Evolutionary conservation across 371 early-diverging fungal species (phyloP).

Genomic region (Lichtheimia corymbifera): DNA sequence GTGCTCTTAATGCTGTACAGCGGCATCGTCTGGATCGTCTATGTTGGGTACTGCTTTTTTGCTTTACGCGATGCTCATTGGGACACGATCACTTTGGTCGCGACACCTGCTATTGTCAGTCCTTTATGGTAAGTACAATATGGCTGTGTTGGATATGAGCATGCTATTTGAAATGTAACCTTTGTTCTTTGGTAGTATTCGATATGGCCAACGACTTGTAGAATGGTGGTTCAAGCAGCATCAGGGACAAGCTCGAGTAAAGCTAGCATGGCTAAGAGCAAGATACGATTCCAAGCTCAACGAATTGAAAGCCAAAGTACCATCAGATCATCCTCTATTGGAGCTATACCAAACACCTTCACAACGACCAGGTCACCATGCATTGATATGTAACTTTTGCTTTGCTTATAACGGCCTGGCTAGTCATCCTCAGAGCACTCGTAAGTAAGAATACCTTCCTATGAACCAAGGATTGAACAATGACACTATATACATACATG

Average conservation of each 20-base stretch:
- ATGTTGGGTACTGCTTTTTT: conserved; percentile 44
- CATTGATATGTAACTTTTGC: conserved; percentile 88
- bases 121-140: conserved; percentile 48
- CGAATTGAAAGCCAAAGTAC: conserved; percentile 46
- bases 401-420: conserved; percentile 90
- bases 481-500: neutral
- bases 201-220: conserved; percentile 42
- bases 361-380: conserved; percentile 49
- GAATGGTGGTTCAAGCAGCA: conserved; percentile 57
- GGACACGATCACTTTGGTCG: conserved; percentile 2
- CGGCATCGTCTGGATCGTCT: conserved; percentile 65
- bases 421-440: conserved; percentile 66
- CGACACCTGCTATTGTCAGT: conserved; percentile 44
- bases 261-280: conserved; percentile 51
- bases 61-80: conserved; percentile 15
- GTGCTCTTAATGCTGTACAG: conserved; percentile 74
- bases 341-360: neutral
- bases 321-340: conserved; percentile 64
- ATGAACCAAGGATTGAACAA: neutral
- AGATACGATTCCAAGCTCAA: conserved; percentile 75
- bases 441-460: conserved; percentile 37
- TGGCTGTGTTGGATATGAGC: neutral
- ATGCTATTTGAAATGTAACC: neutral
- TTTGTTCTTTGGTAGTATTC: conserved; percentile 37
- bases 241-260: conserved; percentile 54